Evolutionary conservation across 164 flowering plant genomes (phyloP).

Genomic region (Santalum album): DNA sequence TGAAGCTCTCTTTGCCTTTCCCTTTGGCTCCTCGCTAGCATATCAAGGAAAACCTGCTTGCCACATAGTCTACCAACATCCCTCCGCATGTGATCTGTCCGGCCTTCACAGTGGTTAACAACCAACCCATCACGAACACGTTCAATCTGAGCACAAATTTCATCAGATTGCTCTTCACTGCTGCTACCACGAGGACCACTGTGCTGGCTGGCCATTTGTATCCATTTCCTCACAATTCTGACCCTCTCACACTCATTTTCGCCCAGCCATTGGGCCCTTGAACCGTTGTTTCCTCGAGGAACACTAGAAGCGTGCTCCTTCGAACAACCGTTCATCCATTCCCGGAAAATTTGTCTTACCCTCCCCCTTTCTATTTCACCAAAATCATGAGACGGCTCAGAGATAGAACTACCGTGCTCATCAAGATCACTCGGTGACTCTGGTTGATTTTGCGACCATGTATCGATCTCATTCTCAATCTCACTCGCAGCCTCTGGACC

Average conservation of each 20-base stretch:
- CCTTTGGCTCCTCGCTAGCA: constrained; percentile 60
- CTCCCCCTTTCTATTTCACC: constrained; percentile 63
- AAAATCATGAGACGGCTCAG: constrained; percentile 31
- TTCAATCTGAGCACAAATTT: constrained; percentile 36
- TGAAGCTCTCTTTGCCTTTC: constrained; percentile 80
- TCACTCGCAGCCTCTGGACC: constrained; percentile 19
- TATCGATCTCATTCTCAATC: constrained; percentile 20
- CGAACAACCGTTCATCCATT: constrained; percentile 60
- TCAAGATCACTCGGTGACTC: constrained; percentile 25
- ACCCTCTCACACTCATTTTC: constrained; percentile 81
- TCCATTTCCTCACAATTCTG: constrained; percentile 73
- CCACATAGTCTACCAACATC: constrained; percentile 71
- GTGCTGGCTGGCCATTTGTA: constrained; percentile 59
- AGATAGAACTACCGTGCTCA: constrained; percentile 14
- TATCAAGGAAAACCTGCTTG: constrained; percentile 78
- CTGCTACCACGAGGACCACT: constrained; percentile 29
- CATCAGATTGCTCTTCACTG: constrained; percentile 44
- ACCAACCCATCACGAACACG: constrained; percentile 48
- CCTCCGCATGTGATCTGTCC: constrained; percentile 36
- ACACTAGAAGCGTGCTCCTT: constrained; percentile 36
- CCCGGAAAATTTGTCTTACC: constrained; percentile 70
- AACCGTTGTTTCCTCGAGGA: constrained; percentile 28
- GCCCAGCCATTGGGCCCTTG: constrained; percentile 72
- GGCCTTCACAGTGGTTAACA: constrained; percentile 38
- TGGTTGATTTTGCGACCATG: constrained; percentile 19